phyloP scores from a whole-genome alignment of 805 yeast genomes.

The Hermanozyma aechmeae region DNA sequence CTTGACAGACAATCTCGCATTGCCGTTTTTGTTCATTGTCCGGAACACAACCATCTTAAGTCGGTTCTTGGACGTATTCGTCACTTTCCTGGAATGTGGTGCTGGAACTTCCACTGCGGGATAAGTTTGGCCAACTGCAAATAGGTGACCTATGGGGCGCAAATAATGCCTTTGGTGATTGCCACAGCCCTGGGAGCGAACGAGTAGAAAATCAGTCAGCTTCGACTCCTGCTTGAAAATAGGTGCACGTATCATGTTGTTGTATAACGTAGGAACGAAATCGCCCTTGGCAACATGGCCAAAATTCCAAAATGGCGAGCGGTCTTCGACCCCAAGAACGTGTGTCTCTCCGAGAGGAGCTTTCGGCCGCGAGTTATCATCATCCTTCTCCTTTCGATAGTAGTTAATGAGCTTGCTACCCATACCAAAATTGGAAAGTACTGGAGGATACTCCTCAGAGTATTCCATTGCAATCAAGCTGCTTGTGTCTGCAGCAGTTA shows the following conservation, averaged over 20 bases:
- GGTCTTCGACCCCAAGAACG: conserved; percentile 90
- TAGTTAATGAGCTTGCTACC: conserved; percentile 88
- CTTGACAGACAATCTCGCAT: conserved; percentile 68
- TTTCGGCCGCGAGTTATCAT: conserved; percentile 81
- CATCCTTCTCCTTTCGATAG: conserved; percentile 74
- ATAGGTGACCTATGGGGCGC: conserved; percentile 60
- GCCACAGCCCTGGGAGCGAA: conserved; percentile 79
- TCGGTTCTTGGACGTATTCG: conserved; percentile 85
- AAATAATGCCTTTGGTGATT: conserved; percentile 58
- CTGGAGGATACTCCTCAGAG: conserved; percentile 79
- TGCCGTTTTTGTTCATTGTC: conserved; percentile 66
- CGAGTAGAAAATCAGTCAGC: conserved; percentile 71
- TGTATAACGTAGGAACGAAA: conserved; percentile 87
- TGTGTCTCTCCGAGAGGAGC: conserved; percentile 88
- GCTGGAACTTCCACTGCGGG: conserved; percentile 96
- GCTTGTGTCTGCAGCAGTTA: conserved; percentile 78
- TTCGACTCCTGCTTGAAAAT: conserved; percentile 76
- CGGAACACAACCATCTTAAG: conserved; percentile 90
- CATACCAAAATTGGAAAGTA: conserved; percentile 89
- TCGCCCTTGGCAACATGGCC: conserved; percentile 95
- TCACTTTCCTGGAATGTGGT: conserved; percentile 93
- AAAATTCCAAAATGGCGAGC: conserved; percentile 97
- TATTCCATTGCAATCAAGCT: conserved; percentile 76
- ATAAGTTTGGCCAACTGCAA: conserved; percentile 84
- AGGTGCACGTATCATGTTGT: conserved; percentile 88